Evolutionary conservation across 108 stramenopile species (phyloP).

Genomic region (Nannochloropsis granulata): DNA sequence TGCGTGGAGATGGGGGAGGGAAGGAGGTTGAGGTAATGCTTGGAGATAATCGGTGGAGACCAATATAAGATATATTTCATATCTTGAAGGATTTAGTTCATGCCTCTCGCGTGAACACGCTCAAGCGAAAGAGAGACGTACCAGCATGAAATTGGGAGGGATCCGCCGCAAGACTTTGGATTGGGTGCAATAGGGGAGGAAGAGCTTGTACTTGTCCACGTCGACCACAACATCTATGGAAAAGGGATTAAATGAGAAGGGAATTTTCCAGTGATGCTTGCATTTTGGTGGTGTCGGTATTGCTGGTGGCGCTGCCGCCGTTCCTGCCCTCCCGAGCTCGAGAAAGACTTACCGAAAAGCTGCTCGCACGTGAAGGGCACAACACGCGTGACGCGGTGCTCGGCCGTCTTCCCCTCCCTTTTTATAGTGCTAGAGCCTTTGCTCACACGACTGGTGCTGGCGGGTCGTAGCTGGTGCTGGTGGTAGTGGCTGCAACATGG

Average conservation of each 20-base stretch:
- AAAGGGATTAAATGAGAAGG: not conserved
- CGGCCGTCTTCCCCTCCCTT: not conserved
- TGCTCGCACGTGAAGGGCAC: not conserved
- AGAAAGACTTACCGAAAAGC: not conserved
- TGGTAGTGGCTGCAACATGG: not conserved
- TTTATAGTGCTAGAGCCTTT: not conserved
- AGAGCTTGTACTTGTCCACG: slow-evolving; percentile 24
- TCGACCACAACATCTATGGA: slow-evolving; percentile 8
- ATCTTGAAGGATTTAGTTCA: no score
- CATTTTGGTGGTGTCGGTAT: no score
- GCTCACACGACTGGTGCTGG: not conserved
- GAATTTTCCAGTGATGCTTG: not conserved
- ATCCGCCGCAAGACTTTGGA: slow-evolving; percentile 2
- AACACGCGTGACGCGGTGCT: not conserved
- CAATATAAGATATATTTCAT: no score
- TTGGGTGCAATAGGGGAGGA: slow-evolving; percentile 20
- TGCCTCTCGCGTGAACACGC: no score
- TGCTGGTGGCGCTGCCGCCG: no score
- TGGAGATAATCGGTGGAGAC: not conserved
- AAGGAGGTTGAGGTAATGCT: not conserved
- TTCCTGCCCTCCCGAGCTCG: no score
- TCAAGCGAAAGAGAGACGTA: not conserved
- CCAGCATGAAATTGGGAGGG: not conserved
- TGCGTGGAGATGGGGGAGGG: not conserved
- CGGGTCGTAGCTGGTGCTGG: not conserved